Conservation (phyloP, 306 rosid species). For the Vigna unguiculata region DNA sequence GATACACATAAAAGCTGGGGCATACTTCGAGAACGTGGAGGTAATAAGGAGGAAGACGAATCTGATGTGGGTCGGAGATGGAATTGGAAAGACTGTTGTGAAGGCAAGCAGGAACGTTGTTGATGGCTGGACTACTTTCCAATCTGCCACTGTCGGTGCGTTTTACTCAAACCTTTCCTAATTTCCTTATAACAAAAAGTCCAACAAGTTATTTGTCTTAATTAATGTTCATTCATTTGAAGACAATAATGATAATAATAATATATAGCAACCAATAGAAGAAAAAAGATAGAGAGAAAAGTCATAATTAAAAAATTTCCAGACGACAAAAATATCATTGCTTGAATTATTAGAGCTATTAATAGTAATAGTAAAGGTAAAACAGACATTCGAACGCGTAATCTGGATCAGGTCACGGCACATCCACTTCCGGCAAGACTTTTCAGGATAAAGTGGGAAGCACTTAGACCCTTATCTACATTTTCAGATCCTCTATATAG, state of each 20-base stretch:
- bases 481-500: not conserved
- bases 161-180: not conserved
- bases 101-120: constrained; percentile 77
- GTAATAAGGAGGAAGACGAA: constrained; percentile 70
- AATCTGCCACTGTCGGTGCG: constrained; percentile 89
- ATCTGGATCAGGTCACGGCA: constrained; percentile 1
- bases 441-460: not conserved
- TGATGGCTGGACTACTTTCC: constrained; percentile 93
- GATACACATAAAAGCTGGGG: constrained; percentile 78
- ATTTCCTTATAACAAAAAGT: not conserved
- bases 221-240: not conserved
- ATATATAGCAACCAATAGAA: too few relatives aligned
- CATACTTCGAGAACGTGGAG: constrained; percentile 90
- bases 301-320: not conserved
- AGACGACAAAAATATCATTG: not conserved
- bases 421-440: not conserved
- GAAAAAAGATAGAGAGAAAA: not conserved
- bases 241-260: not conserved
- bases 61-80: constrained; percentile 85
- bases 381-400: constrained; percentile 34
- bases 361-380: not conserved
- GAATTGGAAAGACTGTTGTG: constrained; percentile 80
- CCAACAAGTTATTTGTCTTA: not conserved
- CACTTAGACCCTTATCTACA: not conserved
- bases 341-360: constrained; percentile 1